Base-by-base conservation (phyloP, 352 stramenopile genomes). In the Phytophthora citrophthora region DNA sequence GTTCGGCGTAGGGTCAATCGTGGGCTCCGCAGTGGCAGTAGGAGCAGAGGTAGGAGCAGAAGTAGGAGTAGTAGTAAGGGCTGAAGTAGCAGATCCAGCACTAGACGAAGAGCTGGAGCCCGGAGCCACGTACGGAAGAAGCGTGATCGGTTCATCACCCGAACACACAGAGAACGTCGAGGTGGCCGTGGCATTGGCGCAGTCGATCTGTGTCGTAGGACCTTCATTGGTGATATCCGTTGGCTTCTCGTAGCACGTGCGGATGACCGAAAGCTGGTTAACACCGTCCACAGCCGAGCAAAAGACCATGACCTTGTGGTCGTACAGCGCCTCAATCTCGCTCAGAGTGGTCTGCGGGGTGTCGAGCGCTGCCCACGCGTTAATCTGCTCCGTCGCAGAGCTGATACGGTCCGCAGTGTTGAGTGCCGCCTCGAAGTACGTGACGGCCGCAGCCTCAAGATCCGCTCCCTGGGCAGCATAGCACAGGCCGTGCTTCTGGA, bases 401-500 rank as follows among this genome's bases (percentile, higher is more conserved):
- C 63, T 63, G 39, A 86, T 54, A 12, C 70, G 68, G 26, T 70
- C 56, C 15, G 74, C 81, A 12, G 76, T 79, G 41, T 83, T 85
- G 34, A 93, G 63, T 18, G 77, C 82, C 9, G 79, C 77, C 46
- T 70, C 9, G 50, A 93, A 91, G 79, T 93, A 93, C 47, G 77
- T 77, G 15, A 79, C 78, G 1, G 84, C 75, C 5, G 74, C 75
- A 18, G 74, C 62, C 51, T 81, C 74, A 18, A 76, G 79, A 64
- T 93, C 70, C 15, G 69, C 71, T 4, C 61, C 83, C 15, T 76
- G 72, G 0, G 85, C 83, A 27, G 77, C 80, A 60, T 86, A 93
- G 72, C 85, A 93, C 26, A 91, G 59, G 12, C 85, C 85, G 69
- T 93, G 85, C 72, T 93, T 93, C 72, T 93, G 85, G 75, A 87